Conservation (phyloP, 345 rosid genomes). For the Pugionium cornutum region DNA sequence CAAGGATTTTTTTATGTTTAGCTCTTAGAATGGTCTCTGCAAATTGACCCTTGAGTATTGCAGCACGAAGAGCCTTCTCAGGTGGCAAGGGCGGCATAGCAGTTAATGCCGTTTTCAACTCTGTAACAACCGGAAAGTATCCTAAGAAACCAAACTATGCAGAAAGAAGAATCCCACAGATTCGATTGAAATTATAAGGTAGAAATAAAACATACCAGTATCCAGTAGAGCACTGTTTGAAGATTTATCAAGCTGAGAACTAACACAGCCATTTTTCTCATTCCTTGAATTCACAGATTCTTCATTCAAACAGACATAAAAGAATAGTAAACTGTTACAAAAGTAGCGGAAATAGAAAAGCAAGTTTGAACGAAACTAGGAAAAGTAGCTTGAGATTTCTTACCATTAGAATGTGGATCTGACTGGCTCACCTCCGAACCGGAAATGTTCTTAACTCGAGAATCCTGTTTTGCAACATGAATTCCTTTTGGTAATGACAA, state of each 20-base stretch:
- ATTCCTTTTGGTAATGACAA: conserved; percentile 1
- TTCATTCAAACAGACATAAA: conserved; percentile 29
- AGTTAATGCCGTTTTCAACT: conserved; percentile 42
- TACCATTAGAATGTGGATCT: conserved; percentile 75
- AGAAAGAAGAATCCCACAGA: neutral
- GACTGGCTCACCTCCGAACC: conserved; percentile 53
- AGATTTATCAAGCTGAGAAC: conserved; percentile 47
- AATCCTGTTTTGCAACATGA: conserved; percentile 39
- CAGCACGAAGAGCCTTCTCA: conserved; percentile 79
- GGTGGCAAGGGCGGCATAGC: conserved; percentile 65
- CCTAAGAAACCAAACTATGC: conserved; percentile 13
- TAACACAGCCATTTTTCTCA: conserved; percentile 51
- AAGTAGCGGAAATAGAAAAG: neutral
- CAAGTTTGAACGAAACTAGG: conserved; percentile 2
- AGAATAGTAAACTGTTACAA: neutral
- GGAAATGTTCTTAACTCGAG: conserved; percentile 47
- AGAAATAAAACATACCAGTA: conserved; percentile 51
- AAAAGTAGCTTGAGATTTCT: conserved; percentile 33
- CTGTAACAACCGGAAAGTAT: conserved; percentile 40
- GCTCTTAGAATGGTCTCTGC: conserved; percentile 78
- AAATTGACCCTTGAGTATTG: conserved; percentile 67
- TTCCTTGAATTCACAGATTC: conserved; percentile 67
- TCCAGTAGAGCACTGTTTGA: conserved; percentile 35
- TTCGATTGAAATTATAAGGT: neutral
- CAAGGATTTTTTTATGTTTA: conserved; percentile 59